A percentile compares a stretch with the other conserved stretches of the same genome.
phyloP scores from a whole-genome alignment of 2,329 filamentous ascomycete species.

The Xylaria polymorpha region DNA sequence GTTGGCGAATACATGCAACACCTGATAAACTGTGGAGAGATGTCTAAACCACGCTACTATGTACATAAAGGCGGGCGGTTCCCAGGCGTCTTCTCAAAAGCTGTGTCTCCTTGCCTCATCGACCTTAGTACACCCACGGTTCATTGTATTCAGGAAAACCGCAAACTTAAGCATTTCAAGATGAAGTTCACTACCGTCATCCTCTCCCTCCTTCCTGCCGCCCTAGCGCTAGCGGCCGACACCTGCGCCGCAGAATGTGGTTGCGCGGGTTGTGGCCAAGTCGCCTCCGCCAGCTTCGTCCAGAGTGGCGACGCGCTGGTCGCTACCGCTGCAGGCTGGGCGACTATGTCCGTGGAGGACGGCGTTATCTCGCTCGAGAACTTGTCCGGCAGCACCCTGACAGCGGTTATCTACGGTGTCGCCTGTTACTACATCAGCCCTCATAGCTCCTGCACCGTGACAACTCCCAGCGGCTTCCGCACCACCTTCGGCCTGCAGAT shows the following conservation, averaged over 20 bases:
- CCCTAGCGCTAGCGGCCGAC: slow-evolving; percentile 18
- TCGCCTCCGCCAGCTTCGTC: slow-evolving; percentile 12
- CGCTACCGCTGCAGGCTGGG: slow-evolving; percentile 14
- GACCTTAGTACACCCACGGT: neutral
- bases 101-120: slow-evolving; percentile 2
- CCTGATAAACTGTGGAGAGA: neutral
- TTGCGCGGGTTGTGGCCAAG: slow-evolving; percentile 23
- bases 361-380: slow-evolving; percentile 10
- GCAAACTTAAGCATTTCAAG: slow-evolving; percentile 4
- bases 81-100: neutral
- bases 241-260: slow-evolving; percentile 23
- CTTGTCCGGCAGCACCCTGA: slow-evolving; percentile 17
- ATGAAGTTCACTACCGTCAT: slow-evolving; percentile 9
- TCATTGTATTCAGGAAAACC: slow-evolving; percentile 2
- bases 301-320: slow-evolving; percentile 10
- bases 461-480: slow-evolving; percentile 5
- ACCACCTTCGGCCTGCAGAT: slow-evolving; percentile 9
- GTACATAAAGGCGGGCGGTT: slow-evolving; percentile 3
- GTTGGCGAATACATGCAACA: neutral
- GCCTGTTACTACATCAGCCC: slow-evolving; percentile 26
- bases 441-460: slow-evolving; percentile 23
- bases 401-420: slow-evolving; percentile 10
- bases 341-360: slow-evolving; percentile 14
- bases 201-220: slow-evolving; percentile 14
- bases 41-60: neutral